These are phyloP conservation scores for Asterionellopsis glacialis DNA, from an alignment of 108 stramenopile genomes.

Conservation along the genomic window DNA sequence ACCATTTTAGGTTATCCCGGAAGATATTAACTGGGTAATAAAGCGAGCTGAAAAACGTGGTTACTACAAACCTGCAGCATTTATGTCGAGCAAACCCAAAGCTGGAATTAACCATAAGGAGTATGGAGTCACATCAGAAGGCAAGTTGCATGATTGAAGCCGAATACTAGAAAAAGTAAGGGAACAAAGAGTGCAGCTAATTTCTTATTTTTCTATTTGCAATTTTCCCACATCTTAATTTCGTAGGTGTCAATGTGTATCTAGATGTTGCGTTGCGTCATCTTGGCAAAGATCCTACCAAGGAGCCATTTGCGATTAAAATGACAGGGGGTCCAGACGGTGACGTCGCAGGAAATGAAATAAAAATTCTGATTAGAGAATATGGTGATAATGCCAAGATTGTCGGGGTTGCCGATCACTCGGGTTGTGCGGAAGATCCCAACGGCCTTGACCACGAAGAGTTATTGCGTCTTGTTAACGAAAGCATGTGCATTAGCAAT, in stretches of 20 bases:
- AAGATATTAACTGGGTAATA: slow-evolving; percentile 96
- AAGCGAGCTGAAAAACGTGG: slow-evolving; percentile 84
- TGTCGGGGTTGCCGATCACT: slow-evolving; percentile 95
- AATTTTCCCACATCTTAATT: too few relatives aligned
- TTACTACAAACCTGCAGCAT: slow-evolving; percentile 88
- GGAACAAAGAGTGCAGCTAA: too few relatives aligned
- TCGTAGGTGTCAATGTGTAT: slow-evolving; percentile 92
- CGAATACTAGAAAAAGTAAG: too few relatives aligned
- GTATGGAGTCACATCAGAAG: slow-evolving; percentile 96
- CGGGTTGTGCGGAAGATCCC: slow-evolving; percentile 95
- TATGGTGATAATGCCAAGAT: slow-evolving; percentile 93
- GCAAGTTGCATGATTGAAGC: too few relatives aligned
- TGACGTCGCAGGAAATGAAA: slow-evolving; percentile 97
- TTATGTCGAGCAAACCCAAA: slow-evolving; percentile 96
- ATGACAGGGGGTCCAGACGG: slow-evolving; percentile 98
- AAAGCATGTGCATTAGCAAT: slow-evolving; percentile 66
- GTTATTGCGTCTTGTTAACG: slow-evolving; percentile 83
- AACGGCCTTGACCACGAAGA: slow-evolving; percentile 87
- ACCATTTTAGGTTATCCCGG: slow-evolving; percentile 86
- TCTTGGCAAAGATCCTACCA: slow-evolving; percentile 78
- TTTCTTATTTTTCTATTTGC: too few relatives aligned
- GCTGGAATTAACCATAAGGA: slow-evolving; percentile 98
- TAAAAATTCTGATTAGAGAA: slow-evolving; percentile 92
- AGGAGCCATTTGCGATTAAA: slow-evolving; percentile 90
- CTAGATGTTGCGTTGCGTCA: slow-evolving; percentile 89